Conservation (phyloP, 2,329 filamentous ascomycete species). For the Tolypocladium guangdongense region DNA sequence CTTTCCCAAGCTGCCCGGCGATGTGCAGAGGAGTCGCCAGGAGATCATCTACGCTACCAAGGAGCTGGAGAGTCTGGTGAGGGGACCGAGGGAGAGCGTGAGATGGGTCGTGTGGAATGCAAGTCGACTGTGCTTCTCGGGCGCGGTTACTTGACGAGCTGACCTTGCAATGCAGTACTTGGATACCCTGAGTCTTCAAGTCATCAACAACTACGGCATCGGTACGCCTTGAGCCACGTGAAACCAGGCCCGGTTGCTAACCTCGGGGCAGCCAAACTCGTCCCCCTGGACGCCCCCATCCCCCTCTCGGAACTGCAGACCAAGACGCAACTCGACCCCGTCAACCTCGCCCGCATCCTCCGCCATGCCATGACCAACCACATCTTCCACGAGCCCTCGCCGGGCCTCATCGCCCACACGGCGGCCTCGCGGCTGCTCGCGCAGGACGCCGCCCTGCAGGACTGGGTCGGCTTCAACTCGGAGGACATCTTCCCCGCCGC, state of each 20-base stretch:
- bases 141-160: background rate
- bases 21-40: slow-evolving; percentile 32
- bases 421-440: slow-evolving; percentile 40
- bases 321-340: slow-evolving; percentile 33
- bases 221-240: slow-evolving; percentile 19
- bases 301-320: slow-evolving; percentile 32
- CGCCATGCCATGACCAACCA: slow-evolving; percentile 47
- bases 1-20: slow-evolving; percentile 35
- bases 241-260: background rate
- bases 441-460: slow-evolving; percentile 34
- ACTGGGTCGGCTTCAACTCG: slow-evolving; percentile 44
- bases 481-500: slow-evolving; percentile 43
- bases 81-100: slow-evolving; percentile 38
- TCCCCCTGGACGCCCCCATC: slow-evolving; percentile 35
- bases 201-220: slow-evolving; percentile 39
- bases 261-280: slow-evolving; percentile 31
- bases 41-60: slow-evolving; percentile 37
- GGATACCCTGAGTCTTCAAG: slow-evolving; percentile 37
- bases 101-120: slow-evolving; percentile 43
- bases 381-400: slow-evolving; percentile 41
- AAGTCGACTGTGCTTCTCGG: slow-evolving; percentile 11
- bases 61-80: slow-evolving; percentile 34
- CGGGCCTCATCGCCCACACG: slow-evolving; percentile 43
- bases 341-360: slow-evolving; percentile 39
- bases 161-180: slow-evolving; percentile 26